phyloP scores from a whole-genome alignment of 176 grass and related monocot species.

The Themeda triandra region DNA sequence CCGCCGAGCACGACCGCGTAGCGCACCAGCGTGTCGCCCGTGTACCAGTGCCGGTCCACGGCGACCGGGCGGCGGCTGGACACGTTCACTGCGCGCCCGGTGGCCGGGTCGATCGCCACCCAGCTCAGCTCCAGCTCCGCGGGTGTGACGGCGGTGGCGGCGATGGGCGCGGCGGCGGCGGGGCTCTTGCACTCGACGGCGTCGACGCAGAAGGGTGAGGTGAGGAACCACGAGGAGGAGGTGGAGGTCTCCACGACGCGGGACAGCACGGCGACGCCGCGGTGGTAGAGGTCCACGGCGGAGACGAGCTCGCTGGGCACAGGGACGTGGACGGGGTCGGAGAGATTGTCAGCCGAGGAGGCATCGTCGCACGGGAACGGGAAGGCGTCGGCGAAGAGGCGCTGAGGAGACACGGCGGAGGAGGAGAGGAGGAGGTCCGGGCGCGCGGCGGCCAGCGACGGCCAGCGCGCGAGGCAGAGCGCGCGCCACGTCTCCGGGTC shows the following conservation, averaged over 20 bases:
- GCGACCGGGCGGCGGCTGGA: slow-evolving; percentile 53
- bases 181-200: slow-evolving; percentile 25
- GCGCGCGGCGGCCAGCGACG: slow-evolving; percentile 22
- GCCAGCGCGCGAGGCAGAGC: slow-evolving; percentile 53
- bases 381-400: slow-evolving; percentile 61
- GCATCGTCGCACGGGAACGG: slow-evolving; percentile 17
- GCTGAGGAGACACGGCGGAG: slow-evolving; percentile 11
- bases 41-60: slow-evolving; percentile 66
- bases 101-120: slow-evolving; percentile 38
- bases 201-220: slow-evolving; percentile 57
- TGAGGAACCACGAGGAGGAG: slow-evolving; percentile 49
- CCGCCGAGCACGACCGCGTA: slow-evolving; percentile 44
- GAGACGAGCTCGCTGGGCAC: slow-evolving; percentile 33
- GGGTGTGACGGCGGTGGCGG: not conserved
- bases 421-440: slow-evolving; percentile 26
- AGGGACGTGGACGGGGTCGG: not conserved
- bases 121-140: slow-evolving; percentile 60
- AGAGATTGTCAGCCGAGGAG: not conserved
- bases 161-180: not conserved
- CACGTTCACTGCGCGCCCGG: slow-evolving; percentile 26
- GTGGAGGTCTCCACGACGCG: slow-evolving; percentile 37
- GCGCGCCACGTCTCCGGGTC: slow-evolving; percentile 53
- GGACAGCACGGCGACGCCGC: slow-evolving; percentile 27
- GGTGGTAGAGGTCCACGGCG: slow-evolving; percentile 47
- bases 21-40: slow-evolving; percentile 48